Evolutionary conservation across 2,329 filamentous ascomycete genomes (phyloP).

Genomic region (Pleoardoris graminearum): DNA sequence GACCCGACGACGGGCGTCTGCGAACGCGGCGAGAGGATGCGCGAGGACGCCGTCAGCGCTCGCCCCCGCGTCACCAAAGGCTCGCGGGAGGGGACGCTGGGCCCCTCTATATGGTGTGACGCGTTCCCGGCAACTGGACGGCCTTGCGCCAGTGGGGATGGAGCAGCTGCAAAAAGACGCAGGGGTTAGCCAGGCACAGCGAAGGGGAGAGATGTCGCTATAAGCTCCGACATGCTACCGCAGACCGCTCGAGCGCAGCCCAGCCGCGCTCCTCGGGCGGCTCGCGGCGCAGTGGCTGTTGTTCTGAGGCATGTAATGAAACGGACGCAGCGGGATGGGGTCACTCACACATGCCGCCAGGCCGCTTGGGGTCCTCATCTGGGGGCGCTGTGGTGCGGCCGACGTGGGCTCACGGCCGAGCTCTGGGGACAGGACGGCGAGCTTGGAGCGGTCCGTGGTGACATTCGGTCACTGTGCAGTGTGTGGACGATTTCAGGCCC

Average conservation of each 20-base stretch:
- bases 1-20: conserved; percentile 46
- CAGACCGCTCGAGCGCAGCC: too few relatives aligned
- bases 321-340: conserved; percentile 10
- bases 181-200: conserved; percentile 36
- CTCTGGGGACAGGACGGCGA: conserved; percentile 9
- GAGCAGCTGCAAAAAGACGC: conserved; percentile 41
- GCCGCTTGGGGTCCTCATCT: conserved; percentile 40
- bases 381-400: conserved; percentile 25
- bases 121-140: conserved; percentile 43
- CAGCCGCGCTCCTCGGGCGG: not conserved
- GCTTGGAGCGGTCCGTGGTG: conserved; percentile 10
- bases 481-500: conserved; percentile 13
- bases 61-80: conserved; percentile 51
- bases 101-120: conserved; percentile 44
- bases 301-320: conserved; percentile 15
- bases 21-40: conserved; percentile 49
- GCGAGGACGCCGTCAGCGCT: conserved; percentile 49
- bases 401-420: conserved; percentile 19
- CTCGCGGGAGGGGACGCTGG: conserved; percentile 45
- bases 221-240: conserved; percentile 26
- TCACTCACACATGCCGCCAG: conserved; percentile 46
- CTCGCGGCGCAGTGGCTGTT: conserved; percentile 18
- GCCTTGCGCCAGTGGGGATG: conserved; percentile 45
- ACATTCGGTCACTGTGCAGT: conserved; percentile 20
- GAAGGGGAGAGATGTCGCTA: conserved; percentile 21